Evolutionary conservation across 139 green algal species (phyloP).

Genomic region (Edaphochlamys debaryana): DNA sequence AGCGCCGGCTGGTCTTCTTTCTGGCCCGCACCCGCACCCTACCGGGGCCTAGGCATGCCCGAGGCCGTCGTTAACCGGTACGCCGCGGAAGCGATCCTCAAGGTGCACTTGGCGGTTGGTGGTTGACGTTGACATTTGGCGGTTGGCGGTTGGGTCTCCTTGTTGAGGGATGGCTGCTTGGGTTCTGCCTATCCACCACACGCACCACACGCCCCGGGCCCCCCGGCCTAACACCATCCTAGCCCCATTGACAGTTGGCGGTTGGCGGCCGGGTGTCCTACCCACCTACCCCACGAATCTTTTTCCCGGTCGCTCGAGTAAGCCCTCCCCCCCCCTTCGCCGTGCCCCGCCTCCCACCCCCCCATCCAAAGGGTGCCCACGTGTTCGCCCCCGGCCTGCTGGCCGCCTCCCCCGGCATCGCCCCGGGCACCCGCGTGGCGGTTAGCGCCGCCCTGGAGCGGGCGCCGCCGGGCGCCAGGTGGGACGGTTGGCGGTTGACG

Average conservation of each 20-base stretch:
- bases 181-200: background rate
- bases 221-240: background rate
- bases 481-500: no score
- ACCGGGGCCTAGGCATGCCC: conserved; percentile 27
- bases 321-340: no score
- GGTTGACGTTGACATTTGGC: background rate
- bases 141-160: background rate
- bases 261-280: conserved; percentile 58
- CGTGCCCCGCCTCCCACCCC: no score
- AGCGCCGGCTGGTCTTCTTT: no score
- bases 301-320: no score
- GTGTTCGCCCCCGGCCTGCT: conserved; percentile 75
- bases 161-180: background rate
- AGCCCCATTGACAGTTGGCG: no score
- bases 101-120: background rate
- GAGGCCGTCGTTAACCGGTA: conserved; percentile 80
- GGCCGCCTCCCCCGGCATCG: conserved; percentile 63
- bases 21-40: background rate
- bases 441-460: conserved; percentile 72
- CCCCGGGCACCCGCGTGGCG: conserved; percentile 68
- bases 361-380: conserved; percentile 64
- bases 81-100: conserved; percentile 76
- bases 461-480: conserved; percentile 29
- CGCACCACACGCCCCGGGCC: background rate
- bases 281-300: background rate